Evolutionary conservation across 2,329 filamentous ascomycete genomes (phyloP).

Genomic region (Nemania sp.): DNA sequence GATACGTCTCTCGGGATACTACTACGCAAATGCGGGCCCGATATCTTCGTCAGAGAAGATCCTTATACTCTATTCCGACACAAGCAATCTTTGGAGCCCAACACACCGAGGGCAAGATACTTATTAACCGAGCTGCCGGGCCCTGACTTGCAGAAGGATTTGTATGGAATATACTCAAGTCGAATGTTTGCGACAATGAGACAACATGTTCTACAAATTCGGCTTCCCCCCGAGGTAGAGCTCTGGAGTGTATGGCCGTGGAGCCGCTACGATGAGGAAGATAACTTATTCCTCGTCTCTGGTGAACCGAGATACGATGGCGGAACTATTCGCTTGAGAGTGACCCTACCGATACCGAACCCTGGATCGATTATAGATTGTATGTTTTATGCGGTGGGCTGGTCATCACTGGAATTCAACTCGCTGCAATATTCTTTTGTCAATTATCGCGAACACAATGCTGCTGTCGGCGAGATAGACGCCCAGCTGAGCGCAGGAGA

Average conservation of each 20-base stretch:
- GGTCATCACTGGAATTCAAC: background rate
- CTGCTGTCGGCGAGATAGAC: slow-evolving; percentile 1
- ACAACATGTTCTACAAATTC: slow-evolving; percentile 6
- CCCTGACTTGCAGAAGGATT: background rate
- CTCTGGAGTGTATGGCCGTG: slow-evolving; percentile 17
- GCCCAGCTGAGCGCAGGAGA: slow-evolving; percentile 3
- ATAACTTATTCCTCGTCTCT: slow-evolving; percentile 18
- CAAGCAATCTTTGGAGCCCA: slow-evolving; percentile 10
- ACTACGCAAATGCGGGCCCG: slow-evolving; percentile 21
- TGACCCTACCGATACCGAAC: background rate
- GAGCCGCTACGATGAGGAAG: slow-evolving; percentile 21
- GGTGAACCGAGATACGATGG: slow-evolving; percentile 9
- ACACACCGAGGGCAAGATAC: slow-evolving; percentile 14
- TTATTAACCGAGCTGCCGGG: slow-evolving; percentile 9
- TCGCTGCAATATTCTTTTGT: slow-evolving; percentile 24
- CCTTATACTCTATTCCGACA: slow-evolving; percentile 7
- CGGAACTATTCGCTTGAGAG: slow-evolving; percentile 3
- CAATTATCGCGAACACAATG: background rate
- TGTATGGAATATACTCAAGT: slow-evolving; percentile 8
- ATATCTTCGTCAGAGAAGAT: slow-evolving; percentile 22
- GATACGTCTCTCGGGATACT: slow-evolving; percentile 7
- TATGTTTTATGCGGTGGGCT: slow-evolving; percentile 19
- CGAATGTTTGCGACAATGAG: slow-evolving; percentile 12
- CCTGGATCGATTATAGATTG: slow-evolving; percentile 1
- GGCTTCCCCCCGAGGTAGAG: slow-evolving; percentile 6